phyloP scores from a whole-genome alignment of 257 asterid species.

The Scutellaria barbata region DNA sequence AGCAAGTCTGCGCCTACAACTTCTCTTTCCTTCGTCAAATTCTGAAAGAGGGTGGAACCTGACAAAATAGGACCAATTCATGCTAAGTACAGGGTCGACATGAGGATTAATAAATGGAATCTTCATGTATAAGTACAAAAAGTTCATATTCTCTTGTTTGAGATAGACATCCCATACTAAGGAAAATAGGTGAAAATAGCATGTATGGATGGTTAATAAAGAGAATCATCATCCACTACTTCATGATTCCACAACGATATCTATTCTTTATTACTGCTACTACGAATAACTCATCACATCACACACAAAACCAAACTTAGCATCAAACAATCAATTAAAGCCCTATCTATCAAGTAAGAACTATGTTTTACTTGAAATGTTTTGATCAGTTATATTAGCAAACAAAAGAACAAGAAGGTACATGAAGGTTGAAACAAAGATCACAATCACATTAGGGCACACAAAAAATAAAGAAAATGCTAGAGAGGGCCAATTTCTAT shows the following conservation, averaged over 20 bases:
- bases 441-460: no score
- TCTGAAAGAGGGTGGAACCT: slow-evolving; percentile 95
- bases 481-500: no score
- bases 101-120: background rate
- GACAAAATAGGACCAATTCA: slow-evolving; percentile 33
- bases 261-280: background rate
- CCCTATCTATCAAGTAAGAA: no score
- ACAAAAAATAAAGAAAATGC: no score
- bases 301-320: slow-evolving; percentile 1
- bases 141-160: background rate
- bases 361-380: no score
- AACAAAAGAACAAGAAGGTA: no score
- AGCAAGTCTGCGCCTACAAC: slow-evolving; percentile 96
- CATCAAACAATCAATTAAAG: background rate
- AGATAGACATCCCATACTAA: background rate
- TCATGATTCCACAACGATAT: background rate
- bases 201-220: slow-evolving; percentile 6
- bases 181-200: background rate
- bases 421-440: no score
- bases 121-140: background rate
- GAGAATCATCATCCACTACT: slow-evolving; percentile 6
- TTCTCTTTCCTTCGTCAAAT: slow-evolving; percentile 96
- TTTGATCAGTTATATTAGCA: no score
- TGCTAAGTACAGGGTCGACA: slow-evolving; percentile 1
- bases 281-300: background rate